A percentile compares a stretch with the other conserved stretches of the same genome.
phyloP scores from a whole-genome alignment of 1,284 basidiomycete genomes.

The Tilletia indica region DNA sequence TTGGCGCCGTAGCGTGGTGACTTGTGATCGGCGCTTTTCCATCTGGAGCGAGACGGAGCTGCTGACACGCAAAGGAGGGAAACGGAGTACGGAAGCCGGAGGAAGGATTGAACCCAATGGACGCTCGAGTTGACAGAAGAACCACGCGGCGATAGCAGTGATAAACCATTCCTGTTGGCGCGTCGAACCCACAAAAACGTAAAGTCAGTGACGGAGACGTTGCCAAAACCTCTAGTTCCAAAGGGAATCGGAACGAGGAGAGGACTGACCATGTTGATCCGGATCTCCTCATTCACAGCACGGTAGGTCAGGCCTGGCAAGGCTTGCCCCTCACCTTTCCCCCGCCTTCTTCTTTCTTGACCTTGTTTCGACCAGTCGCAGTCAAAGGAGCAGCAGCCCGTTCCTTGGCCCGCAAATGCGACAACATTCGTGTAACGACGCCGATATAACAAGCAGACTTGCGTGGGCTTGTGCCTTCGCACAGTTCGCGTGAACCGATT shows the following conservation, averaged over 20 bases:
- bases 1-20: background rate
- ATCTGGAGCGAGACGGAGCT: background rate
- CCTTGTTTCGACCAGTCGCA: no score
- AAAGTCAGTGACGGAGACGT: no score
- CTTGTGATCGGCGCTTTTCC: conserved; percentile 1
- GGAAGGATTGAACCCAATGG: conserved; percentile 5
- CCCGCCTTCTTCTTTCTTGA: no score
- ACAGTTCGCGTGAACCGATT: background rate
- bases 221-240: no score
- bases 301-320: background rate
- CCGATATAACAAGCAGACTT: conserved; percentile 2
- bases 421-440: conserved; percentile 8
- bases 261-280: conserved; percentile 4
- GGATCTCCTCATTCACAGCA: conserved; percentile 13
- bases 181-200: background rate
- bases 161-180: conserved; percentile 9
- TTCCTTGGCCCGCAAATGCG: conserved; percentile 15
- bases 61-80: conserved; percentile 8
- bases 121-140: conserved; percentile 15
- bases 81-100: conserved; percentile 1
- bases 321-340: background rate
- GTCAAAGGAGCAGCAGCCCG: background rate
- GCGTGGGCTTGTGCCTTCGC: conserved; percentile 12
- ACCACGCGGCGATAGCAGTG: conserved; percentile 12
- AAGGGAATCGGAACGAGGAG: background rate